Base-by-base conservation (phyloP, 345 rosid genomes). In the Aegle marmelos region DNA sequence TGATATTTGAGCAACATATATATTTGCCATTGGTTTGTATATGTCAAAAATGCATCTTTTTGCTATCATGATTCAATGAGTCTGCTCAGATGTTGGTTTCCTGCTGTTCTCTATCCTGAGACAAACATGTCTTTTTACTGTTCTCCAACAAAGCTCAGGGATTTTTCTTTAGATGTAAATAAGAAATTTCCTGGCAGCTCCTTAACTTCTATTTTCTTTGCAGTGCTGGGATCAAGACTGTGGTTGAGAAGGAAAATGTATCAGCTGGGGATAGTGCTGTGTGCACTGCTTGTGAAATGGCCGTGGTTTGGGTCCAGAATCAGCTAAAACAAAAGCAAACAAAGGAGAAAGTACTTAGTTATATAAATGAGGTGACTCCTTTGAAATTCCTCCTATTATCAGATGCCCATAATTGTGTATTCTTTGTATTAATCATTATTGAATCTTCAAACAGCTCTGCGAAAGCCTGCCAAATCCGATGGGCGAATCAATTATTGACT, bases 391-490 rank as follows among this genome's bases (percentile, higher is more conserved):
- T 13, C n/a, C 41, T 10, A 17, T 14, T 11, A 19, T 60, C 19
- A 61, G 36, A 37, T 25, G 6, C 72, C n/a, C 17, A 7, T 2
- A 30, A 28, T 45, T 13, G 3, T 48, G 53, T 25, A 8, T 57
- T 5, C 34, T 19, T 9, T 54, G 7, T 31, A 57, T 33, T 27
- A 19, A 63, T 24, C 28, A 10, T 25, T 50, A n/a, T 27, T 67
- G 56, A 8, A 53, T 63, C 10, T 24, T 73, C 34, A 25, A 25
- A 76, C 88, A 91, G 92, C 83, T 93, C 13, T 93, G 96, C 21
- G 88, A 91, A 72, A 91, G 87, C 85, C 72, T 91, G 41, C 94
- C 93, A 3, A 91, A 90, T 82, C 98, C 93, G 1, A 82, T 79
- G 80, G 93, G 91, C 14, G 91, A 90, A 68, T 87, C 96, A 2